A percentile compares a stretch with the other conserved stretches of the same genome.
Conservation (phyloP, 2,329 filamentous ascomycete species). For the Diaporthe humulicola region DNA sequence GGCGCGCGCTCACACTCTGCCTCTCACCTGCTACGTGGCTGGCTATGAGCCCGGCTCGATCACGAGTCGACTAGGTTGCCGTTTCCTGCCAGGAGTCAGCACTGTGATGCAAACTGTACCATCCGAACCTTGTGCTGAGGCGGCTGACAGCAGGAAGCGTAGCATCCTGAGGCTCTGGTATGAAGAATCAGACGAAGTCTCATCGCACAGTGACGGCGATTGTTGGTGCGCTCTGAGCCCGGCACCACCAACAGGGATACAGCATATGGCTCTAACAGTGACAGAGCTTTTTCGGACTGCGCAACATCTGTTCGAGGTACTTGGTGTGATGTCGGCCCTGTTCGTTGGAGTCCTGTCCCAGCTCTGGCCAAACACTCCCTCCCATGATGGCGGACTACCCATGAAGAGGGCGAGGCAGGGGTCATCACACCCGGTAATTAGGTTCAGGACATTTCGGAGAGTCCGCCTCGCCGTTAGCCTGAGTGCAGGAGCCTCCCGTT, state of each 20-base stretch:
- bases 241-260: conserved; percentile 6
- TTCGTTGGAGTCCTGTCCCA: background rate
- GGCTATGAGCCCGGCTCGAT: background rate
- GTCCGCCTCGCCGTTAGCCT: background rate
- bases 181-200: conserved; percentile 29
- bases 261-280: background rate
- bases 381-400: background rate
- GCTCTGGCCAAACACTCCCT: background rate
- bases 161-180: conserved; percentile 30
- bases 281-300: background rate
- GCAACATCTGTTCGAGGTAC: background rate
- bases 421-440: background rate
- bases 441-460: background rate
- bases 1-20: background rate
- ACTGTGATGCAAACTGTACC: conserved; percentile 4
- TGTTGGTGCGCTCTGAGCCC: conserved; percentile 1
- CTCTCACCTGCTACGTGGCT: conserved; percentile 3
- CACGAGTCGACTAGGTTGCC: conserved; percentile 4
- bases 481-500: conserved; percentile 26
- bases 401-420: background rate
- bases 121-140: conserved; percentile 26
- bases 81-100: conserved; percentile 12
- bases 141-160: conserved; percentile 30
- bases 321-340: background rate
- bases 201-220: conserved; percentile 5